Evolutionary conservation across 2,329 filamentous ascomycete genomes (phyloP), one percentile per base, ranked within the genome.

Genomic region (Ceratocystis papillata): DNA sequence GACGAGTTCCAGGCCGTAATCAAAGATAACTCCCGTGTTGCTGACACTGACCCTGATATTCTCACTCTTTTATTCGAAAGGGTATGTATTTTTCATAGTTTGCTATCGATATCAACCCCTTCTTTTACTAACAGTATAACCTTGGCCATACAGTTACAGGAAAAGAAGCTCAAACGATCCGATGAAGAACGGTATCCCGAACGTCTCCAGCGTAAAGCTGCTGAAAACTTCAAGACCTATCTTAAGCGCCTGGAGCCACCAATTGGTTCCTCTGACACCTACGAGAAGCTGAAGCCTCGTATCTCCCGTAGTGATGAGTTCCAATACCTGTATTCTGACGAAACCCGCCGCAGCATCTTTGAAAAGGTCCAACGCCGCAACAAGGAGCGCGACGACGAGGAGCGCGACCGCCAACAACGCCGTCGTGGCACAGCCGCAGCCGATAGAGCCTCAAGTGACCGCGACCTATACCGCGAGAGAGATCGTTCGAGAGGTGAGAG

Each of bases 161-260:
- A 96, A 71, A 96, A 95, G 76, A 88, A 89, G 69, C 80, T 88
- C 45, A 89, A 88, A 70, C 87, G 90, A 64, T 85, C 83, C 64
- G 92, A 96, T 71, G 90, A 96, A 69, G 90, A 96, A 71, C 90
- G 87, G 71, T 86, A 90, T 67, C 83, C 87, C 53, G 93, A 96
- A 74, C 89, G 91, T 67, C 86, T 92, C 70, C 90, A 96, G 74
- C 89, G 92, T 64, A 86, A 89, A 66, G 88, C 89, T 44, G 80
- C 94, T 57, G 95, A 99, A 73, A 86, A 88, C 67, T 80, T 99
- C 63, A 88, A 94, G 67, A 89, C 87, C 28, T 84, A 85, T 64
- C 89, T 99, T 74, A 96, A 96, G 77, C 91, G 89, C 72, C 79
- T 96, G 63, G 90, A 96, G 10, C 94, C 94, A 45, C 88, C 92